Evolutionary conservation across 352 stramenopile genomes (phyloP).

Genomic region (Pythium dissimile): DNA sequence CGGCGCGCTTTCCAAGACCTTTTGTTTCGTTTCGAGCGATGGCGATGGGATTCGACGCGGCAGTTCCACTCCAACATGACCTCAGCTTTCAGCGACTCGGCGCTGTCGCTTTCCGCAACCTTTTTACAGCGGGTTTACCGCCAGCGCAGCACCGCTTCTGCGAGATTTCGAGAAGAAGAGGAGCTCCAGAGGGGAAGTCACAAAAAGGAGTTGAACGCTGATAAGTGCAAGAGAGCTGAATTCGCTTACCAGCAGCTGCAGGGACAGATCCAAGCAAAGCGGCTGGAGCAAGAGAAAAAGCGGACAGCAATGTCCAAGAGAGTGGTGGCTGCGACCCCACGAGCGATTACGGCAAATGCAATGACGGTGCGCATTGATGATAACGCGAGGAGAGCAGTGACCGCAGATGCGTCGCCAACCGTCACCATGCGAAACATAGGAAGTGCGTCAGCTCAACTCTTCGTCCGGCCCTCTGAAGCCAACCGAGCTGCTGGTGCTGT

Average conservation of each 20-base stretch:
- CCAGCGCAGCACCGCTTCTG: slow-evolving; percentile 10
- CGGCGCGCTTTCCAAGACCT: slow-evolving; percentile 26
- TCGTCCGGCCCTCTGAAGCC: no score
- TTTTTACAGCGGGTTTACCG: slow-evolving; percentile 24
- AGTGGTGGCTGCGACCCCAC: neutral
- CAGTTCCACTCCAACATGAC: slow-evolving; percentile 23
- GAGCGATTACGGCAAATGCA: neutral
- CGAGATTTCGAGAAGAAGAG: slow-evolving; percentile 23
- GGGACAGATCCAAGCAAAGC: slow-evolving; percentile 20
- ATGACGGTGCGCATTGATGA: neutral
- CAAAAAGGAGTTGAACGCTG: slow-evolving; percentile 6
- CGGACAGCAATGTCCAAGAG: neutral
- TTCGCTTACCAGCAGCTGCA: slow-evolving; percentile 22
- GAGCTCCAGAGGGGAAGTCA: slow-evolving; percentile 6
- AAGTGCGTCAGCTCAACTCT: neutral
- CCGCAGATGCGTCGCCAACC: neutral
- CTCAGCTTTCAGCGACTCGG: neutral
- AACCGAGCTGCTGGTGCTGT: no score
- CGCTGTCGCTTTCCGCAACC: slow-evolving; percentile 3
- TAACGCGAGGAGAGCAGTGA: neutral
- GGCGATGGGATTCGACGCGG: slow-evolving; percentile 44
- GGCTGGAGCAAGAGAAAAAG: neutral
- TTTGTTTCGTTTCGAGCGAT: slow-evolving; percentile 23
- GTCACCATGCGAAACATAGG: neutral
- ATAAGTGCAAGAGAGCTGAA: slow-evolving; percentile 17